Evolutionary conservation across 345 rosid species (phyloP).

Genomic region (Aquilaria malaccensis): DNA sequence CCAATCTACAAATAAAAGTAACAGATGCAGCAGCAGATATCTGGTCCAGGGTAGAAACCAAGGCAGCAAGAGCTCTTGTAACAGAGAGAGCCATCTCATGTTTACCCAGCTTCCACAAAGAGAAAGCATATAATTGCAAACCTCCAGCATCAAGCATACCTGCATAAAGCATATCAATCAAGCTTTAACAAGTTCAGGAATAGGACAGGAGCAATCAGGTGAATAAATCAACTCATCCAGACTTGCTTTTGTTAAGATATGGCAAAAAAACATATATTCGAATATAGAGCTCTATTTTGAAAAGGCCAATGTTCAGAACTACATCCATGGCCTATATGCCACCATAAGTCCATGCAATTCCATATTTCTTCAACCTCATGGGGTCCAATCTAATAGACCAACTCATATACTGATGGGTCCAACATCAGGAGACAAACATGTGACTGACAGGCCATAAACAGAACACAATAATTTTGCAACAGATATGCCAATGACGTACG

Average conservation of each 20-base stretch:
- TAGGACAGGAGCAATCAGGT: not conserved
- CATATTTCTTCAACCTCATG: no score
- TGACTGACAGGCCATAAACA: no score
- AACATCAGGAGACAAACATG: no score
- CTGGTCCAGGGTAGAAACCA: constrained; percentile 50
- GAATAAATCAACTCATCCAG: not conserved
- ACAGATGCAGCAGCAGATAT: constrained; percentile 50
- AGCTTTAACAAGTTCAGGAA: constrained; percentile 1
- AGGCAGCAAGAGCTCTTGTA: constrained; percentile 49
- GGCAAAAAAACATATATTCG: not conserved
- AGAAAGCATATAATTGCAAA: constrained; percentile 76
- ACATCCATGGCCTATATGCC: no score
- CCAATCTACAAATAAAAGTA: constrained; percentile 76
- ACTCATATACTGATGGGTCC: no score
- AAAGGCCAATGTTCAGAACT: no score
- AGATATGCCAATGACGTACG: no score
- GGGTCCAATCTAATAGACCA: no score
- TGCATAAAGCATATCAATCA: constrained; percentile 13
- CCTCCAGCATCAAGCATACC: constrained; percentile 69
- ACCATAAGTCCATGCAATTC: no score
- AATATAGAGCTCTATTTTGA: no score
- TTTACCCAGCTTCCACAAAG: constrained; percentile 79
- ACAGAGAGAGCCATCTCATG: constrained; percentile 56
- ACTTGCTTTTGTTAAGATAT: not conserved
- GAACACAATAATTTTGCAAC: no score